Evolutionary conservation across 23 red algal genomes (phyloP), one percentile per base, ranked within the genome.

Genomic region (Gracilaria caudata): DNA sequence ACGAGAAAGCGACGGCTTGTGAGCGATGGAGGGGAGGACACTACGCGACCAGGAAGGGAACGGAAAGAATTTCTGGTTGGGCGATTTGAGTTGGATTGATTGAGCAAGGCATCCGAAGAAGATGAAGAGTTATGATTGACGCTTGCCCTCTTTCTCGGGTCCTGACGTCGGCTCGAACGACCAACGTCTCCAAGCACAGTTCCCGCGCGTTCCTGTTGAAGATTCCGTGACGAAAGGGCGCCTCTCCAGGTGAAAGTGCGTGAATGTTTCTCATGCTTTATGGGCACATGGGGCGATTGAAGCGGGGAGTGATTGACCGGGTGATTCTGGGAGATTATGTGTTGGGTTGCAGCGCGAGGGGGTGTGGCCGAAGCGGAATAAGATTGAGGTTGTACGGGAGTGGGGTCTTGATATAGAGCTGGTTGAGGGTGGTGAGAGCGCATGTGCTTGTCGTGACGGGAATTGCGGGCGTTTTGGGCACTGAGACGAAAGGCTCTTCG

Each of bases 11-110:
- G 77, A 37, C 65, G 63, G n/a, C 72, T 30, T 41, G 85, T 64
- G 51, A 89, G 68, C 35, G 38, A 47, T 32, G 85, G 85, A 16
- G 85, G 85, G 20, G 85, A 89, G 38, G 85, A 89, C 13, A 76
- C 64, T 34, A 89, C 85, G 49, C 85, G 74, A 20, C 68, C 68
- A 12, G 85, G 85, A 25, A 89, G 72, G 20, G 85, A 79, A 36
- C 85, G 85, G 32, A 54, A 51, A 24, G 82, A 86, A 13, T 55
- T 73, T 57, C 61, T 25, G 46, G 64, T 71, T 33, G 24, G 80
- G 32, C 29, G 59, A 23, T 49, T 37, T 34, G 57, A 25, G 13
- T 56, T n/a, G 41, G 82, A 49, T 2, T 55, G 47, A 45, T 44
- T 17, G 45, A 68, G 49, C 37, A 68, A 60, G 13, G 61, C 61